Evolutionary conservation across 768 basidiomycete genomes (phyloP).

Genomic region (Rhodotorula paludigena): DNA sequence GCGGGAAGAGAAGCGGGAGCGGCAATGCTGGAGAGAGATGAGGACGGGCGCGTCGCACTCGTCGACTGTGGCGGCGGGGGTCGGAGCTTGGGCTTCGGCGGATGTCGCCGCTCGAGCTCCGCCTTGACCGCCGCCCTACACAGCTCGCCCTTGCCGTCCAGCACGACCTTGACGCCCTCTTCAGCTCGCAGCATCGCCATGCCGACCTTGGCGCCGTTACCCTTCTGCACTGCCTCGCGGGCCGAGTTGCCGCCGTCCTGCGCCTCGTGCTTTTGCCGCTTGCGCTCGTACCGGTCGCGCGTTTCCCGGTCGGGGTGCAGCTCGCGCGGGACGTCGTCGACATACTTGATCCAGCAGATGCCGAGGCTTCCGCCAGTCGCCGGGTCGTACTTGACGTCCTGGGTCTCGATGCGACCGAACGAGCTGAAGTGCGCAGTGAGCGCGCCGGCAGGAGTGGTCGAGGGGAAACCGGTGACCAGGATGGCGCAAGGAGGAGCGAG

Average conservation of each 20-base stretch:
- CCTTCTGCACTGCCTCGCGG: constrained; percentile 59
- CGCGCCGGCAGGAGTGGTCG: constrained; percentile 62
- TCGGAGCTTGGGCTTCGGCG: constrained; percentile 7
- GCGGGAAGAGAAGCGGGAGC: constrained; percentile 14
- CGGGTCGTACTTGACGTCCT: constrained; percentile 73
- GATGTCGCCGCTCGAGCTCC: constrained; percentile 44
- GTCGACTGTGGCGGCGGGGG: constrained; percentile 2
- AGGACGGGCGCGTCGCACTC: background rate
- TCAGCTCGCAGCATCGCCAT: constrained; percentile 45
- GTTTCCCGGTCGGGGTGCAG: constrained; percentile 12
- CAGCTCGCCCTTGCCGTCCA: constrained; percentile 69
- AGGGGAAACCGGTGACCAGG: constrained; percentile 65
- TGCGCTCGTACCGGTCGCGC: constrained; percentile 28
- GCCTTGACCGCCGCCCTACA: constrained; percentile 64
- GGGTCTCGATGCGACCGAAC: constrained; percentile 61
- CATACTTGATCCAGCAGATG: constrained; percentile 67
- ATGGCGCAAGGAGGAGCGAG: constrained; percentile 58
- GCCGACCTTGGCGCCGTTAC: constrained; percentile 62
- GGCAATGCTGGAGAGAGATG: background rate
- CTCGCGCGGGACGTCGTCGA: constrained; percentile 32
- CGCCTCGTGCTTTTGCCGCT: constrained; percentile 9
- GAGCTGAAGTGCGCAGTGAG: constrained; percentile 63
- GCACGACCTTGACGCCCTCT: constrained; percentile 63
- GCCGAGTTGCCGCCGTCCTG: constrained; percentile 62
- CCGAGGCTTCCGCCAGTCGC: constrained; percentile 77